Conservation (phyloP, 345 rosid genomes). For the Linum lewisii region DNA sequence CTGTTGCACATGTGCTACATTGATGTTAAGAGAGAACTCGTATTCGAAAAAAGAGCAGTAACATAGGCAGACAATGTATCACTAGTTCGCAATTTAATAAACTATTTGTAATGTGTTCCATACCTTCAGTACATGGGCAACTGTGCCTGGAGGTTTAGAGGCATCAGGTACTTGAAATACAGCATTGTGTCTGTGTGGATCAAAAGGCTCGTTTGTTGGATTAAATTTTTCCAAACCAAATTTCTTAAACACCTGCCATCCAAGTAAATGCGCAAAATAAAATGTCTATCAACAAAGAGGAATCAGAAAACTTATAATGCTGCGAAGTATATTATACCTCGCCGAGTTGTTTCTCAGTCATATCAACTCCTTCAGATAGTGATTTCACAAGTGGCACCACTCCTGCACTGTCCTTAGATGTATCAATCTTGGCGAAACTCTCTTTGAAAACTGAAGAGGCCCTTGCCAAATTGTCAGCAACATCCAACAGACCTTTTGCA, state of each 20-base stretch:
- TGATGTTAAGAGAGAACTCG: neutral
- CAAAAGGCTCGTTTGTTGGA: conserved; percentile 74
- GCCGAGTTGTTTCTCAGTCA: conserved; percentile 92
- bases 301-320: neutral
- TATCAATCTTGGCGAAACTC: conserved; percentile 57
- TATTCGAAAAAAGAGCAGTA: neutral
- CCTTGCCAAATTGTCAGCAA: conserved; percentile 85
- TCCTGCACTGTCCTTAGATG: conserved; percentile 46
- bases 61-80: neutral
- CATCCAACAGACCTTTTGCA: conserved; percentile 74
- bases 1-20: neutral
- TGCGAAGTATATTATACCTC: conserved; percentile 31
- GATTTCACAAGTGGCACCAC: conserved; percentile 62
- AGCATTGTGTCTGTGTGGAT: conserved; percentile 86
- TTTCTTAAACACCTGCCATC: conserved; percentile 59
- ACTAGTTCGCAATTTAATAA: neutral
- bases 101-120: neutral
- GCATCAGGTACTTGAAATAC: conserved; percentile 67
- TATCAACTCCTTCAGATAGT: conserved; percentile 89
- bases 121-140: conserved; percentile 86
- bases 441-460: conserved; percentile 82
- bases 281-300: neutral
- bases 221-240: conserved; percentile 62
- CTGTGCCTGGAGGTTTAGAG: conserved; percentile 76
- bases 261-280: neutral